phyloP scores from a whole-genome alignment of 805 yeast genomes.

The Kluyveromyces wickerhamii region DNA sequence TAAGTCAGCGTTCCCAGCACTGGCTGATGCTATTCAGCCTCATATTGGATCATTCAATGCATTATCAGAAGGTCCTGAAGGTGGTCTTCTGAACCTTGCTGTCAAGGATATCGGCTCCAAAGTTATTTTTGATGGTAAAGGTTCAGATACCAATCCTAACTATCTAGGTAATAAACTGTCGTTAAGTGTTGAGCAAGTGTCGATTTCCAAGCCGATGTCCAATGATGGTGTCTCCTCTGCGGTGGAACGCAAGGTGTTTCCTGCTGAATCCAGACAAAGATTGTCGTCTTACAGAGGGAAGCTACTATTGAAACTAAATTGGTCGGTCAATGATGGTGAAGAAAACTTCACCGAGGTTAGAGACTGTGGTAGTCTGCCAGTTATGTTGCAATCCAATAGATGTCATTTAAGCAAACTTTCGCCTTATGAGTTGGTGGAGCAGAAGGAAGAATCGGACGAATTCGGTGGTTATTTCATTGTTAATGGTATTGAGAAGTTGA shows the following conservation, averaged over 20 bases:
- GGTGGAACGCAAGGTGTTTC: slow-evolving; percentile 68
- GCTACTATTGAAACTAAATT: slow-evolving; percentile 67
- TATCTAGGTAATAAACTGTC: slow-evolving; percentile 79
- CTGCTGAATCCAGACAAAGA: slow-evolving; percentile 87
- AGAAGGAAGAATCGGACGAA: slow-evolving; percentile 89
- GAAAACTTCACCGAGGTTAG: slow-evolving; percentile 65
- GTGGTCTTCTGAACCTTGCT: slow-evolving; percentile 77
- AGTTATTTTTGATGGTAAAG: slow-evolving; percentile 68
- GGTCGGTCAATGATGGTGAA: slow-evolving; percentile 85
- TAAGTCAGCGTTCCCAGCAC: slow-evolving; percentile 69
- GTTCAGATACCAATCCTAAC: slow-evolving; percentile 30
- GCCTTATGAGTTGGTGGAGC: slow-evolving; percentile 70
- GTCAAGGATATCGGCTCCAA: slow-evolving; percentile 84
- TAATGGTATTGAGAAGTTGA: slow-evolving; percentile 92
- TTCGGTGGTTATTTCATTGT: slow-evolving; percentile 94
- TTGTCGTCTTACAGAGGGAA: slow-evolving; percentile 74
- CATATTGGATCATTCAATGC: slow-evolving; percentile 97
- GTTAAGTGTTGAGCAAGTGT: slow-evolving; percentile 83
- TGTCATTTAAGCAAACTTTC: slow-evolving; percentile 83
- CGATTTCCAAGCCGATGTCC: slow-evolving; percentile 68
- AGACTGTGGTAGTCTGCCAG: slow-evolving; percentile 86
- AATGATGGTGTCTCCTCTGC: slow-evolving; percentile 54
- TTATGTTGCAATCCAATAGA: slow-evolving; percentile 85
- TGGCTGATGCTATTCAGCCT: slow-evolving; percentile 86
- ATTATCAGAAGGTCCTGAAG: slow-evolving; percentile 77